Evolutionary conservation across 179 eudicot genomes (phyloP).

Genomic region (Beta corolliflora): DNA sequence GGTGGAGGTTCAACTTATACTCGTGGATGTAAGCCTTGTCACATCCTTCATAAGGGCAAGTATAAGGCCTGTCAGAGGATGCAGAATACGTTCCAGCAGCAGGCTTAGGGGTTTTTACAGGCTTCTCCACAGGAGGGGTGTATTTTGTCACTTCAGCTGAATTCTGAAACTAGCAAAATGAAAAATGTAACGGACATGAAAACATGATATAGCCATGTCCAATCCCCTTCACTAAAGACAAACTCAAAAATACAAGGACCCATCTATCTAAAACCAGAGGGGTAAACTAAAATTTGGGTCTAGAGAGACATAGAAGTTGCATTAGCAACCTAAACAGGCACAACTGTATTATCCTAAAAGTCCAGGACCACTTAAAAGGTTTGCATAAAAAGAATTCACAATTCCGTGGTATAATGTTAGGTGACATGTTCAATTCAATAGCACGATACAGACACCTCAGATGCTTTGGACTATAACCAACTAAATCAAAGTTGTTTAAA

Average conservation of each 20-base stretch:
- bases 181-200: background rate
- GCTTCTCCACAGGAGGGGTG: slow-evolving; percentile 69
- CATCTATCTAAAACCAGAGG: background rate
- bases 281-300: background rate
- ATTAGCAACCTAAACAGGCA: background rate
- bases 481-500: background rate
- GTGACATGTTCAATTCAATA: background rate
- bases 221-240: background rate
- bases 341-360: background rate
- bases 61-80: slow-evolving; percentile 74
- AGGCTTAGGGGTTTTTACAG: slow-evolving; percentile 57
- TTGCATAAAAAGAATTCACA: background rate
- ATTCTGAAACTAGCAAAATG: slow-evolving; percentile 31
- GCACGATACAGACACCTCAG: background rate
- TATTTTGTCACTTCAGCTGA: slow-evolving; percentile 55
- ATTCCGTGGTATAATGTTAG: background rate
- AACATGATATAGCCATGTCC: background rate
- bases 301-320: background rate
- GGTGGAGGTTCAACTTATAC: slow-evolving; percentile 90
- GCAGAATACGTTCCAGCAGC: slow-evolving; percentile 48
- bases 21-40: slow-evolving; percentile 92
- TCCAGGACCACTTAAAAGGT: background rate
- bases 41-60: slow-evolving; percentile 91
- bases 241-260: background rate
- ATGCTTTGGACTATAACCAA: background rate